These are phyloP conservation scores for Colletotrichum sojae DNA, from an alignment of 2,329 filamentous ascomycete species.

Conservation along the genomic window DNA sequence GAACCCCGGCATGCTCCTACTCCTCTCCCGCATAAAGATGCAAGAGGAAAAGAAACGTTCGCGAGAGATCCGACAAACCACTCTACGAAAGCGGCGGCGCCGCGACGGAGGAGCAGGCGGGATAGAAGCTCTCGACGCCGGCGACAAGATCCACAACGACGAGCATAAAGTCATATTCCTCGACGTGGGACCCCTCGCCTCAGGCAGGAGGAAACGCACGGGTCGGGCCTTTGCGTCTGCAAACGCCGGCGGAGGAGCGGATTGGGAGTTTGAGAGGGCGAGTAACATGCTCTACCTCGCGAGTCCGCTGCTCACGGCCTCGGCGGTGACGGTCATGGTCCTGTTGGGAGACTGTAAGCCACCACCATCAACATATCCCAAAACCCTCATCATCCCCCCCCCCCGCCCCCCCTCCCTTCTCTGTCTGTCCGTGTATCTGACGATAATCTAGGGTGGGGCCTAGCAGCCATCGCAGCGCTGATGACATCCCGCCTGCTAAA, in stretches of 20 bases:
- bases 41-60: constrained; percentile 50
- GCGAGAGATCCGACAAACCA: constrained; percentile 21
- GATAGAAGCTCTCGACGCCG: constrained; percentile 16
- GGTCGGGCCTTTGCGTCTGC: constrained; percentile 46
- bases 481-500: constrained; percentile 70
- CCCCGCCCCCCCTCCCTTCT: too few relatives aligned
- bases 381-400: not conserved
- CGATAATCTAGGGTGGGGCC: constrained; percentile 57
- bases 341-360: constrained; percentile 60
- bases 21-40: constrained; percentile 11
- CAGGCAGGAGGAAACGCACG: constrained; percentile 12
- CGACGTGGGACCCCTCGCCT: constrained; percentile 45
- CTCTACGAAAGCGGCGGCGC: constrained; percentile 47
- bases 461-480: constrained; percentile 62
- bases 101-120: constrained; percentile 13
- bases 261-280: constrained; percentile 58
- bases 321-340: constrained; percentile 59
- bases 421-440: too few relatives aligned
- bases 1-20: constrained; percentile 60
- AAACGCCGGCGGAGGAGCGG: constrained; percentile 42
- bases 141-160: not conserved
- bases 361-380: too few relatives aligned
- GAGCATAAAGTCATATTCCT: constrained; percentile 15
- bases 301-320: constrained; percentile 62
- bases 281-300: constrained; percentile 65